A percentile compares a stretch with the other conserved stretches of the same genome.
phyloP scores from a whole-genome alignment of 2,329 filamentous ascomycete species.

The Sarocladiaceae sp. region DNA sequence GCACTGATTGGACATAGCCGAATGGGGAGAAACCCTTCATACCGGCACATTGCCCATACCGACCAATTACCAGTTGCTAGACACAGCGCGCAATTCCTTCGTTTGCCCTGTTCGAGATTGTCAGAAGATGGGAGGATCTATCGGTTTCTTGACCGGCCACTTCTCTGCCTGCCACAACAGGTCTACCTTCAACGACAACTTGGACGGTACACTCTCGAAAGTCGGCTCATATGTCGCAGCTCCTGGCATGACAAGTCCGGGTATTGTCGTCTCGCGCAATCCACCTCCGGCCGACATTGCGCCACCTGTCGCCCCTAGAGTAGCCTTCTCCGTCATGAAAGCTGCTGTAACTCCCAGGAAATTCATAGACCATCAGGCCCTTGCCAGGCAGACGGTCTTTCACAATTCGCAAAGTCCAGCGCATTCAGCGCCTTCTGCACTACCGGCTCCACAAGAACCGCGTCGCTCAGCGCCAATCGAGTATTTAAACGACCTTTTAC shows the following conservation, averaged over 20 bases:
- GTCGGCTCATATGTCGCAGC: slow-evolving; percentile 13
- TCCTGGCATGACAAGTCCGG: background rate
- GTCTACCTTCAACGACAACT: slow-evolving; percentile 25
- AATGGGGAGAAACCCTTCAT: background rate
- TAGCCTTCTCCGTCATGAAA: background rate
- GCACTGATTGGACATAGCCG: too few relatives aligned
- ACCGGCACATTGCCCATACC: slow-evolving; percentile 13
- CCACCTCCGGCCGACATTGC: slow-evolving; percentile 15
- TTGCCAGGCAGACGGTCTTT: too few relatives aligned
- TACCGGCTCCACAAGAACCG: too few relatives aligned
- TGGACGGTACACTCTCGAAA: slow-evolving; percentile 26
- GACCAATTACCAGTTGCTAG: slow-evolving; percentile 16
- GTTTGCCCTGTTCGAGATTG: slow-evolving; percentile 27
- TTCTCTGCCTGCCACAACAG: slow-evolving; percentile 15
- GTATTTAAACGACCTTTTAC: background rate
- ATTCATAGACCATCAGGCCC: too few relatives aligned
- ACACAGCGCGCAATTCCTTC: slow-evolving; percentile 14
- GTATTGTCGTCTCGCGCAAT: slow-evolving; percentile 21
- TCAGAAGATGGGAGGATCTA: slow-evolving; percentile 13
- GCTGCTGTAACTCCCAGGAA: too few relatives aligned
- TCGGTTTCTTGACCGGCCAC: slow-evolving; percentile 12
- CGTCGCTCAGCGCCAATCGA: background rate
- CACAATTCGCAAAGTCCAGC: too few relatives aligned
- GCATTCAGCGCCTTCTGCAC: too few relatives aligned
- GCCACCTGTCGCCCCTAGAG: slow-evolving; percentile 15